Conservation (phyloP, 106 monocot species). For the Narthecium ossifragum region DNA sequence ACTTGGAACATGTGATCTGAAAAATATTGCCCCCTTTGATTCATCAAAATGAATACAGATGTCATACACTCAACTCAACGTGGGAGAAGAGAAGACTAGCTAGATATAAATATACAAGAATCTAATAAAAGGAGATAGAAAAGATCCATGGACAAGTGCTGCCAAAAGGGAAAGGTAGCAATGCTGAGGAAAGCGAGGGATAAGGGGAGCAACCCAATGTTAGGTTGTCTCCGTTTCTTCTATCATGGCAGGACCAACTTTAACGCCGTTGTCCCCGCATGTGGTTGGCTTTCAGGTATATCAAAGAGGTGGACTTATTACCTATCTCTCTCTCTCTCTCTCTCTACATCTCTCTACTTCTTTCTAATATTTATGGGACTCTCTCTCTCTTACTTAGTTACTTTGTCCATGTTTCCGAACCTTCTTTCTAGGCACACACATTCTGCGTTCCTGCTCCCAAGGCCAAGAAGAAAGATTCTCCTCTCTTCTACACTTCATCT, state of each 20-base stretch:
- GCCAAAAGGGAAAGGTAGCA: background rate
- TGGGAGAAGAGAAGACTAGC: too few species aligned
- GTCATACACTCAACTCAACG: background rate
- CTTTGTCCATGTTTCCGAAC: background rate
- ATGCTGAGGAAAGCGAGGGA: too few species aligned
- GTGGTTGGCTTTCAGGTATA: too few species aligned
- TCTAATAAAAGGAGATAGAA: too few species aligned
- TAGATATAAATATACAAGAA: too few species aligned
- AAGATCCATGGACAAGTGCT: background rate
- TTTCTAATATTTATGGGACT: too few species aligned
- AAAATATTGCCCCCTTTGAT: too few species aligned
- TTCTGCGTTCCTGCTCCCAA: constrained; percentile 13
- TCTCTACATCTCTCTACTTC: background rate
- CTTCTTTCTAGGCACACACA: constrained; percentile 19
- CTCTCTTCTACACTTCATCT: background rate
- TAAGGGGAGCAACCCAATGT: constrained; percentile 1
- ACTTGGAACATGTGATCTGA: too few species aligned
- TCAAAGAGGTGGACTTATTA: too few species aligned
- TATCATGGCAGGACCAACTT: constrained; percentile 5
- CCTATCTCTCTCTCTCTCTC: too few species aligned
- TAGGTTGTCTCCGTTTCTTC: constrained; percentile 2
- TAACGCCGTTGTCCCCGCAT: constrained; percentile 14
- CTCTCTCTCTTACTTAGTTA: too few species aligned
- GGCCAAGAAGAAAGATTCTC: background rate
- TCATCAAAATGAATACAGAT: too few species aligned